A percentile compares a stretch with the other conserved stretches of the same genome.
Evolutionary conservation across 495 filamentous ascomycete species (phyloP).

Genomic region (Penicillium taxi): DNA sequence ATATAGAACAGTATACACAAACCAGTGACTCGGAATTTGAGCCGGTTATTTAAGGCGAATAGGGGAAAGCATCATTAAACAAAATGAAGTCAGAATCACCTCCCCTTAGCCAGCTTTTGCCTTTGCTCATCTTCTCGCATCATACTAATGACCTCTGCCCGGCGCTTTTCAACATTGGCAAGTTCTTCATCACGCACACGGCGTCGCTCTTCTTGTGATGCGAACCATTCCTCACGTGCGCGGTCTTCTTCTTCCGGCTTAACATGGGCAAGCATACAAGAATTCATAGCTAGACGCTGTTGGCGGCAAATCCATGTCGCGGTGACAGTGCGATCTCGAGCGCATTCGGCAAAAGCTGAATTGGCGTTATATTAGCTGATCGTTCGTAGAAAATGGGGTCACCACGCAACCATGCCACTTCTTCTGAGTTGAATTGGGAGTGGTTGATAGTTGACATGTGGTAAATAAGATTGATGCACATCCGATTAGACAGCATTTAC

Average conservation of each 20-base stretch:
- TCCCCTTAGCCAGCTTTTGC: constrained; percentile 16
- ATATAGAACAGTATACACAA: constrained; percentile 18
- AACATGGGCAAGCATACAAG: constrained; percentile 80
- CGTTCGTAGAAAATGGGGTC: too few species aligned
- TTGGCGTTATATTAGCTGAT: constrained; percentile 3
- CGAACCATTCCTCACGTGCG: constrained; percentile 92
- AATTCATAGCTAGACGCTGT: constrained; percentile 79
- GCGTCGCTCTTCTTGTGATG: constrained; percentile 56
- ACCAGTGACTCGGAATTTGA: constrained; percentile 3
- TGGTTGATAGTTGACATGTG: too few species aligned
- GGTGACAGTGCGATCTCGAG: constrained; percentile 72
- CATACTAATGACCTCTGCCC: constrained; percentile 42
- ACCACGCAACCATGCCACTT: too few species aligned
- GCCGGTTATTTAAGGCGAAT: neutral
- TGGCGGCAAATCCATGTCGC: constrained; percentile 76
- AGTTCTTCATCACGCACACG: constrained; percentile 54
- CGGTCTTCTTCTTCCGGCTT: constrained; percentile 78
- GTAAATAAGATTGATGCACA: too few species aligned
- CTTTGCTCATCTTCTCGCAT: constrained; percentile 48
- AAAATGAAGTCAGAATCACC: constrained; percentile 12
- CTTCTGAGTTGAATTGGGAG: too few species aligned
- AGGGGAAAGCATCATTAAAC: neutral
- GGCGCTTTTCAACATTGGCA: constrained; percentile 35
- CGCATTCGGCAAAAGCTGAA: constrained; percentile 87
- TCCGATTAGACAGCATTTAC: too few species aligned